Evolutionary conservation across 345 rosid species (phyloP).

Genomic region (Euphorbia pulcherrima): DNA sequence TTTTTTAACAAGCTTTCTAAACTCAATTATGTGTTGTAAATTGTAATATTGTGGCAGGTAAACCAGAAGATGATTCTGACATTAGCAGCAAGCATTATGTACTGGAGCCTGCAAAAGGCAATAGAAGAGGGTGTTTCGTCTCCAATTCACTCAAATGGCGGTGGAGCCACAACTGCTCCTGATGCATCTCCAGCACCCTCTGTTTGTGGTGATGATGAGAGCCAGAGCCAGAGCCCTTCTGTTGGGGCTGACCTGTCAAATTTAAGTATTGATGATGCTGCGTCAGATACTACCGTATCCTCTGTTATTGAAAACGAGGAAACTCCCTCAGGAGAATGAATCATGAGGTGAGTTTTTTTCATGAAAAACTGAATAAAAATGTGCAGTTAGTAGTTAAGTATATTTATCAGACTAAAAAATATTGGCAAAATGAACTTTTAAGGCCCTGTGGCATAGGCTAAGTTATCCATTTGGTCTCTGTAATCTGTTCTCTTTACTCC

Average conservation of each 20-base stretch:
- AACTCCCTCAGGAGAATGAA: constrained; percentile 20
- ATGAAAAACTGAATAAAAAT: constrained; percentile 6
- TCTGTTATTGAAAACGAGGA: constrained; percentile 50
- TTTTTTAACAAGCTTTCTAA: not conserved
- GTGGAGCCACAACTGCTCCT: constrained; percentile 36
- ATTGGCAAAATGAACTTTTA: no score
- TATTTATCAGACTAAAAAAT: no score
- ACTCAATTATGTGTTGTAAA: not conserved
- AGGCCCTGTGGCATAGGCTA: no score
- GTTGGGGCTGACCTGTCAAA: constrained; percentile 54
- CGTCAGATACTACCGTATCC: constrained; percentile 53
- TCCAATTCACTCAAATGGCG: constrained; percentile 35
- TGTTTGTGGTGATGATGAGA: constrained; percentile 65
- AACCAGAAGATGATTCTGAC: constrained; percentile 91
- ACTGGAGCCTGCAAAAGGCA: constrained; percentile 71
- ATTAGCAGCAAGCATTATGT: constrained; percentile 84
- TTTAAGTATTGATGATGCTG: constrained; percentile 54
- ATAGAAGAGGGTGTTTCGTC: constrained; percentile 50
- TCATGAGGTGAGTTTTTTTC: not conserved
- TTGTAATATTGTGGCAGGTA: constrained; percentile 45
- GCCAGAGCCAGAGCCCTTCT: constrained; percentile 38
- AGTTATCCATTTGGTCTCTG: no score
- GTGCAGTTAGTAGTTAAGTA: not conserved
- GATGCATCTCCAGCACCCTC: constrained; percentile 72
- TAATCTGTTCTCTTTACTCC: no score